These are phyloP conservation scores for Panaeolus cyanescens DNA, from an alignment of 768 basidiomycete genomes.

Conservation along the genomic window DNA sequence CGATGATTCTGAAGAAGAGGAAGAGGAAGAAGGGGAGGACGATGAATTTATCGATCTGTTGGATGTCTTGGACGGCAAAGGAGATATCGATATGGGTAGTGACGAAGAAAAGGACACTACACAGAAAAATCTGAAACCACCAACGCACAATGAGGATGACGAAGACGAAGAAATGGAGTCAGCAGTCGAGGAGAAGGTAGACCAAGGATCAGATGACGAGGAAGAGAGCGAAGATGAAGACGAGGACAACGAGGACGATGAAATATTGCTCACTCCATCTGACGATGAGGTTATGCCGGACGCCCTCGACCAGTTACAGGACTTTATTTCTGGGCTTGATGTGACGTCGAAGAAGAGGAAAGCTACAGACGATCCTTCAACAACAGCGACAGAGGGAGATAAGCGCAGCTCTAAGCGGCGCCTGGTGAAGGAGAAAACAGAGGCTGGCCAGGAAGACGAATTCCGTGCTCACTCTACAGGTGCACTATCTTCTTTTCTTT, in stretches of 20 bases:
- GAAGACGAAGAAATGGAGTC: conserved; percentile 37
- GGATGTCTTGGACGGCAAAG: conserved; percentile 68
- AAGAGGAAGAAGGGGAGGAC: conserved; percentile 49
- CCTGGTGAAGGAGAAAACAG: conserved; percentile 68
- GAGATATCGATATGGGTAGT: conserved; percentile 44
- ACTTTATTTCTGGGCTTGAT: conserved; percentile 71
- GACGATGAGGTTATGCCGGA: conserved; percentile 57
- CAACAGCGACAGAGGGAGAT: conserved; percentile 20
- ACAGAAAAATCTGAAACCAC: conserved; percentile 18
- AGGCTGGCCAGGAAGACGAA: conserved; percentile 80
- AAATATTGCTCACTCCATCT: conserved; percentile 44
- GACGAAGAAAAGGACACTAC: conserved; percentile 35
- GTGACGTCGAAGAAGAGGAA: conserved; percentile 70
- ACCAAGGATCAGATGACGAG: conserved; percentile 33
- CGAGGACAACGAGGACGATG: conserved; percentile 46
- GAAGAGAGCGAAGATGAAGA: conserved; percentile 39
- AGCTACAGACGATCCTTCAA: conserved; percentile 41
- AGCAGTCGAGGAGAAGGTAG: conserved; percentile 31
- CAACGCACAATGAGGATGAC: conserved; percentile 23
- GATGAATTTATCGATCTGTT: conserved; percentile 65
- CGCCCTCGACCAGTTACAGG: conserved; percentile 69
- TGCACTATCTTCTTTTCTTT: conserved; percentile 23
- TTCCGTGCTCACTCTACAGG: conserved; percentile 62
- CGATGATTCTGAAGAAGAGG: conserved; percentile 41
- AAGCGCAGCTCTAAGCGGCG: conserved; percentile 54